Conservation (phyloP, 2,329 filamentous ascomycete species). For the Penicillium sp. region DNA sequence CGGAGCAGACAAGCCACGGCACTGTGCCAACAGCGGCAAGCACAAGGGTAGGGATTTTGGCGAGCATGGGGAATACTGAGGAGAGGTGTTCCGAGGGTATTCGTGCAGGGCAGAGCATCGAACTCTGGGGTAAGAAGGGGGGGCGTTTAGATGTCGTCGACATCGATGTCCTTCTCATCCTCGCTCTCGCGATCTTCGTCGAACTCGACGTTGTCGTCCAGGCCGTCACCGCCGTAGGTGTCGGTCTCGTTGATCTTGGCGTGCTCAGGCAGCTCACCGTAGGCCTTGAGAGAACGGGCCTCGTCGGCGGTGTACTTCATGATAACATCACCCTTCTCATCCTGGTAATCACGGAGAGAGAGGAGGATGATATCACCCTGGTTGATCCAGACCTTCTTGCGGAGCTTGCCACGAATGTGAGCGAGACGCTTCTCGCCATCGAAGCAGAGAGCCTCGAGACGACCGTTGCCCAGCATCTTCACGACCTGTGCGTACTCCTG, state of each 20-base stretch:
- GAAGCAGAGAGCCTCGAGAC: constrained; percentile 91
- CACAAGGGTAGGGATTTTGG: constrained; percentile 16
- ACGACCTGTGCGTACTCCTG: constrained; percentile 88
- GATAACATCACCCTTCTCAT: constrained; percentile 90
- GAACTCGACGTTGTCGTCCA: constrained; percentile 98
- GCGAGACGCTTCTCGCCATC: constrained; percentile 85
- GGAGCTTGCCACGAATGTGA: constrained; percentile 90
- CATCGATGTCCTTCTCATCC: constrained; percentile 80
- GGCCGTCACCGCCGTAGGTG: constrained; percentile 81
- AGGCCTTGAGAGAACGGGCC: constrained; percentile 91
- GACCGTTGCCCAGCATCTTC: constrained; percentile 96
- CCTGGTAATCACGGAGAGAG: constrained; percentile 87
- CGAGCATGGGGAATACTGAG: constrained; percentile 25
- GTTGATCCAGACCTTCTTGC: constrained; percentile 99
- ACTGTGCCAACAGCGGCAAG: constrained; percentile 18
- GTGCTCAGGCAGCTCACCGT: constrained; percentile 93
- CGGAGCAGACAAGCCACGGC: constrained; percentile 16
- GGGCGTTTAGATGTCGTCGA: constrained; percentile 82
- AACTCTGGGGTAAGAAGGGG: constrained; percentile 22
- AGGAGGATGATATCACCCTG: constrained; percentile 92
- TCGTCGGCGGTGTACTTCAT: constrained; percentile 97
- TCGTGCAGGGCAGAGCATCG: constrained; percentile 35
- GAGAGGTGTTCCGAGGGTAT: constrained; percentile 23
- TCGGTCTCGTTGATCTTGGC: constrained; percentile 99
- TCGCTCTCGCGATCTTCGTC: constrained; percentile 80